Percentiles rank a stretch among this genome's conserved stretches.
Evolutionary conservation across 2,329 filamentous ascomycete species (phyloP).

Genomic region (Fusarium virguliforme): DNA sequence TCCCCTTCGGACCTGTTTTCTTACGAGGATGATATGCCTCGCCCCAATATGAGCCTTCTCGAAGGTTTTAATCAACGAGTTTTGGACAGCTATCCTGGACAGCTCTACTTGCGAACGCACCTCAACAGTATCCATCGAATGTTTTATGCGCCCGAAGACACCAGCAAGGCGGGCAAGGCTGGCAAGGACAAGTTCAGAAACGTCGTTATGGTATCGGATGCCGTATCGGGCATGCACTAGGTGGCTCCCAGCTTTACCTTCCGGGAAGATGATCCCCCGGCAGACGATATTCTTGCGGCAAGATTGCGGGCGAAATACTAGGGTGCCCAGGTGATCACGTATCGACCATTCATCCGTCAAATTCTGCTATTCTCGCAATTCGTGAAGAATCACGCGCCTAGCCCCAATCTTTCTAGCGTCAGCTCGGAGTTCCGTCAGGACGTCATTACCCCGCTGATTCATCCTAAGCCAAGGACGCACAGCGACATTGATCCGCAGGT

Average conservation of each 20-base stretch:
- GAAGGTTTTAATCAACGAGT: conserved; percentile 65
- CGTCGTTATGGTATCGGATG: conserved; percentile 64
- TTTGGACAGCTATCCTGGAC: conserved; percentile 73
- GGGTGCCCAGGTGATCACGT: conserved; percentile 90
- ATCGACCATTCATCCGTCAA: conserved; percentile 79
- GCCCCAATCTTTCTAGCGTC: conserved; percentile 54
- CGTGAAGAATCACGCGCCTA: conserved; percentile 55
- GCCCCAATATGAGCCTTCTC: conserved; percentile 70
- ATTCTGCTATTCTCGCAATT: conserved; percentile 67
- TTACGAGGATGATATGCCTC: conserved; percentile 76
- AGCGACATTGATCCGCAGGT: conserved; percentile 63
- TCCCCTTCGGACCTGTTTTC: conserved; percentile 74
- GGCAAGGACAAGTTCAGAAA: conserved; percentile 61
- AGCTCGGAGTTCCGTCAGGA: conserved; percentile 57
- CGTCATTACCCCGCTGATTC: conserved; percentile 58
- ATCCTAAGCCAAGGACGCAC: conserved; percentile 56
- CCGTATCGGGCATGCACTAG: conserved; percentile 63
- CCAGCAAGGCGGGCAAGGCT: conserved; percentile 52
- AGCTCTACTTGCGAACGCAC: conserved; percentile 76
- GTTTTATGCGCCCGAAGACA: conserved; percentile 66
- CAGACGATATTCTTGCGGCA: conserved; percentile 83
- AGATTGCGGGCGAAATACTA: conserved; percentile 95
- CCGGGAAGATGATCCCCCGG: conserved; percentile 78
- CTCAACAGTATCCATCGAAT: conserved; percentile 75
- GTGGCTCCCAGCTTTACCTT: conserved; percentile 69